These are phyloP conservation scores for Chloranthus sessilifolius DNA, from an alignment of 164 flowering plant genomes.

Conservation along the genomic window DNA sequence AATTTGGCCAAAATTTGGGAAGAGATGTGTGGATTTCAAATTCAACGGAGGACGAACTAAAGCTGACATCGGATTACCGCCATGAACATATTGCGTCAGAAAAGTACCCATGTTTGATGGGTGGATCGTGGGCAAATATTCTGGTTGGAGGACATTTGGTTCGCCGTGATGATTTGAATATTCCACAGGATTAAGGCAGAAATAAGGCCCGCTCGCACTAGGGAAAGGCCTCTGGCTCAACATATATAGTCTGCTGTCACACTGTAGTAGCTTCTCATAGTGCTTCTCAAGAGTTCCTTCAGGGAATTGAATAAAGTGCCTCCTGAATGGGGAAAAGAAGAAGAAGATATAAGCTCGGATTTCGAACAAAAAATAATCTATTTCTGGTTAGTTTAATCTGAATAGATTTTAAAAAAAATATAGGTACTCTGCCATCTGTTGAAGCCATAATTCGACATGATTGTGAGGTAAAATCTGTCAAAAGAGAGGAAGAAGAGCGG, in stretches of 20 bases:
- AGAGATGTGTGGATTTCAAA: background rate
- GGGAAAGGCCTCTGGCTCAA: constrained; percentile 37
- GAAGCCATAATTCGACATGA: too few relatives aligned
- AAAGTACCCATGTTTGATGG: background rate
- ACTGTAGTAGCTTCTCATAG: constrained; percentile 34
- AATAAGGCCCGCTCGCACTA: constrained; percentile 18
- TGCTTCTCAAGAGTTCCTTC: constrained; percentile 37
- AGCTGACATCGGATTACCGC: background rate
- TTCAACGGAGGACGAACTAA: constrained; percentile 3
- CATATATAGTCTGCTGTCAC: constrained; percentile 19
- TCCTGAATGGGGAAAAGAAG: constrained; percentile 22
- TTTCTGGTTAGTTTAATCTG: too few relatives aligned
- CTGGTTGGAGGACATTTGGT: constrained; percentile 4
- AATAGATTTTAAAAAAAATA: too few relatives aligned
- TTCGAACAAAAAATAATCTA: too few relatives aligned
- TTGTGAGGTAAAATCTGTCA: too few relatives aligned
- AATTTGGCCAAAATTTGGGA: background rate
- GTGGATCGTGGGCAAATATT: background rate
- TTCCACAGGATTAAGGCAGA: constrained; percentile 4
- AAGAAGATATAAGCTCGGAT: too few relatives aligned
- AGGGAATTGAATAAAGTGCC: constrained; percentile 35
- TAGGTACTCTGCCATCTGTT: too few relatives aligned
- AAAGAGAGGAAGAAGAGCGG: too few relatives aligned
- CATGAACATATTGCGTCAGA: constrained; percentile 5
- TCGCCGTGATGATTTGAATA: constrained; percentile 4